These are phyloP conservation scores for Brassica juncea DNA, from an alignment of 345 rosid genomes.

Conservation along the genomic window DNA sequence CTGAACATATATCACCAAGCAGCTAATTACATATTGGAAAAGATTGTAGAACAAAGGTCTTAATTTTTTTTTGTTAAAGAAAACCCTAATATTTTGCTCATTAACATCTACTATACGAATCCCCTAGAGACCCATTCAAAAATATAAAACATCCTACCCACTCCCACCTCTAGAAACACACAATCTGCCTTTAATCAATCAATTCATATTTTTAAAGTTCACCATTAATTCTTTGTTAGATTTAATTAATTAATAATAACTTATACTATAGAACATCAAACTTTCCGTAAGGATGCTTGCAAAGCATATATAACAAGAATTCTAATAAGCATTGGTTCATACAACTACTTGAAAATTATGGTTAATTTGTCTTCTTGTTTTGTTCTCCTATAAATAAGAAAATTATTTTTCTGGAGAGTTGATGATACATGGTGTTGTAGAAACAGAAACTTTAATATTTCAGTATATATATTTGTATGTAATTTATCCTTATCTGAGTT, in stretches of 20 bases:
- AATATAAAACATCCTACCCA: slow-evolving; percentile 38
- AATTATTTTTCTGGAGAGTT: slow-evolving; percentile 5
- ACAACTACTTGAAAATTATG: slow-evolving; percentile 9
- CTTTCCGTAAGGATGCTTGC: background rate
- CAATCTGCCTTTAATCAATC: slow-evolving; percentile 38
- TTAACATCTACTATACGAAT: slow-evolving; percentile 15
- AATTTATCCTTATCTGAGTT: background rate
- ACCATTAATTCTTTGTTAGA: background rate
- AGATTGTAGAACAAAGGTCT: background rate
- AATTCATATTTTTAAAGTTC: slow-evolving; percentile 22
- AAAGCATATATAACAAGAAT: background rate
- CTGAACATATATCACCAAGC: background rate
- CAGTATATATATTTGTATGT: background rate
- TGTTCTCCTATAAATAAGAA: background rate
- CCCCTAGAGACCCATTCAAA: slow-evolving; percentile 34
- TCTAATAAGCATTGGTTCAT: slow-evolving; percentile 4
- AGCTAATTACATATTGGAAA: background rate
- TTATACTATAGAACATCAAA: slow-evolving; percentile 8
- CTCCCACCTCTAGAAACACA: slow-evolving; percentile 42
- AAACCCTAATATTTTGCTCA: background rate
- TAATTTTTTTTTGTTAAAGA: background rate
- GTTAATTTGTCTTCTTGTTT: background rate
- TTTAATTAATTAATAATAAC: slow-evolving; percentile 3
- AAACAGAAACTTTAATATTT: background rate
- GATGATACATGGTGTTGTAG: slow-evolving; percentile 1